phyloP scores from a whole-genome alignment of 805 yeast species.

The Metschnikowia bowlesiae region DNA sequence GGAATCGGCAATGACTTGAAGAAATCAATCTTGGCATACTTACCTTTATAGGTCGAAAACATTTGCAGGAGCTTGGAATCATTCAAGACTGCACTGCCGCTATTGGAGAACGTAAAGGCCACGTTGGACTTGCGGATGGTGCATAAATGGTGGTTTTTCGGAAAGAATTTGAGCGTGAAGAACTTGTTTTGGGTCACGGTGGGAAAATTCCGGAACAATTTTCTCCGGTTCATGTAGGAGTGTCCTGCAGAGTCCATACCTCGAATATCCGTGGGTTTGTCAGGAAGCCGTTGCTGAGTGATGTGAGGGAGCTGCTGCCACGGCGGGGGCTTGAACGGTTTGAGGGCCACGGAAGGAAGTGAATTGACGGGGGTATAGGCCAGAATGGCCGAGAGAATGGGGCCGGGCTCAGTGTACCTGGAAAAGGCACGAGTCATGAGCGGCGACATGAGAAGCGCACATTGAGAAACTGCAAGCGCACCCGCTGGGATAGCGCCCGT shows the following conservation, averaged over 20 bases:
- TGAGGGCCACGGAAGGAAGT: not conserved
- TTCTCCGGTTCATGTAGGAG: slow-evolving; percentile 8
- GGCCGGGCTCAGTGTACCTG: not conserved
- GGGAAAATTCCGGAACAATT: slow-evolving; percentile 14
- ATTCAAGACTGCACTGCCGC: slow-evolving; percentile 26
- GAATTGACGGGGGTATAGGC: not conserved
- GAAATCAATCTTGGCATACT: slow-evolving; percentile 17
- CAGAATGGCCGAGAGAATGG: not conserved
- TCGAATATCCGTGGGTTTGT: slow-evolving; percentile 28
- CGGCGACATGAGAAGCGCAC: not conserved
- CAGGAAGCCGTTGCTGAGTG: slow-evolving; percentile 20
- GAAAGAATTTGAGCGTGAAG: slow-evolving; percentile 27
- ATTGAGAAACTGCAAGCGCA: not conserved
- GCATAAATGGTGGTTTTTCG: slow-evolving; percentile 25
- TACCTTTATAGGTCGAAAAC: slow-evolving; percentile 26
- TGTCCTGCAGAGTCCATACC: slow-evolving; percentile 29
- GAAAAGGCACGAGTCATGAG: not conserved
- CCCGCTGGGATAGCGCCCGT: not conserved
- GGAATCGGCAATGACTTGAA: slow-evolving; percentile 27
- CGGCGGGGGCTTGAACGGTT: not conserved
- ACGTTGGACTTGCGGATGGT: slow-evolving; percentile 35
- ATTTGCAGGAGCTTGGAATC: slow-evolving; percentile 19
- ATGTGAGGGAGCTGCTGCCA: slow-evolving; percentile 15
- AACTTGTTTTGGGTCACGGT: slow-evolving; percentile 17
- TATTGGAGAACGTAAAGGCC: slow-evolving; percentile 32